A percentile compares a stretch with the other conserved stretches of the same genome.
phyloP scores from a whole-genome alignment of 2,329 filamentous ascomycete genomes.

The Scedosporium dehoogii region DNA sequence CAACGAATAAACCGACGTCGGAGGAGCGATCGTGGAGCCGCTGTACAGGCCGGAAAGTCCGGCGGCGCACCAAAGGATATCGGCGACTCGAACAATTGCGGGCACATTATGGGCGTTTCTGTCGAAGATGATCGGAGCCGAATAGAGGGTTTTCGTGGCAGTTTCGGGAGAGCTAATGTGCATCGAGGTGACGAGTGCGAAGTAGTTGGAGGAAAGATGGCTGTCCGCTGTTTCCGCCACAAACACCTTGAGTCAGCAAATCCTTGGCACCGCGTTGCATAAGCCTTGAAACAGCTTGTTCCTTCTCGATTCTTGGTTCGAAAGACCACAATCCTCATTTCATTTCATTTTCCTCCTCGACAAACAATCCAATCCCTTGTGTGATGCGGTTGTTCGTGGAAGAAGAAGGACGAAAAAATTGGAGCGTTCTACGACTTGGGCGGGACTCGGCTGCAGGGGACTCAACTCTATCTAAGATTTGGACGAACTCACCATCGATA shows the following conservation, averaged over 20 bases:
- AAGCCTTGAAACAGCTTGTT: neutral
- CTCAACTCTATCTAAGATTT: neutral
- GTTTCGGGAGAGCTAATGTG: slow-evolving; percentile 51
- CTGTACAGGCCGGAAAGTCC: slow-evolving; percentile 60
- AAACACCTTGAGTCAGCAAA: neutral
- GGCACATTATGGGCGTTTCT: slow-evolving; percentile 61
- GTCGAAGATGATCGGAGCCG: slow-evolving; percentile 64
- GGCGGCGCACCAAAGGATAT: slow-evolving; percentile 62
- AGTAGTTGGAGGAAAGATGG: slow-evolving; percentile 60
- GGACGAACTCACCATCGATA: slow-evolving; percentile 53
- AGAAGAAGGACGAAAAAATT: neutral
- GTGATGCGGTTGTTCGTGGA: neutral
- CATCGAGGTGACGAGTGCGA: slow-evolving; percentile 52
- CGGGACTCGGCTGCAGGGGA: neutral
- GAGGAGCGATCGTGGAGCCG: slow-evolving; percentile 54
- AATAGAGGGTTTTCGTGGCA: slow-evolving; percentile 53
- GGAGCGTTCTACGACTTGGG: neutral
- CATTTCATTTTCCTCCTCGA: neutral
- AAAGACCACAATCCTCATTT: neutral
- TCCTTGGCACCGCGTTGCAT: too few species aligned
- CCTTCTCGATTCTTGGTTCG: neutral
- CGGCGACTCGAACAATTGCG: slow-evolving; percentile 58
- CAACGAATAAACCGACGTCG: slow-evolving; percentile 65
- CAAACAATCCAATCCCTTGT: too few species aligned
- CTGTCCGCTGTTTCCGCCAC: slow-evolving; percentile 47